These are phyloP conservation scores for Penicillium pancosmium DNA, from an alignment of 495 filamentous ascomycete genomes.

Conservation along the genomic window DNA sequence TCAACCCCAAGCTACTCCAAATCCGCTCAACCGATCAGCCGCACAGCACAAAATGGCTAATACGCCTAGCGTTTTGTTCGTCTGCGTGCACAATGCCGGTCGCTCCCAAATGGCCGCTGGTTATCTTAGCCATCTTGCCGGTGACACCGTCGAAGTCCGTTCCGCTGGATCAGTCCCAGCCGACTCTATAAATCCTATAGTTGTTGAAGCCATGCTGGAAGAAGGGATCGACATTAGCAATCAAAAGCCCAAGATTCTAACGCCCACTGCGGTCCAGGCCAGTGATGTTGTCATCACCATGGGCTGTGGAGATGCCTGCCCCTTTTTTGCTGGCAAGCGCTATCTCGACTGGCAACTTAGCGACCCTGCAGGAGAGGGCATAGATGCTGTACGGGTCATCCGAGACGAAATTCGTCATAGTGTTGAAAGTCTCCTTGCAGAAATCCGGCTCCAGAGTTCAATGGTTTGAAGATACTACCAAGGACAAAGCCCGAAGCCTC, in stretches of 20 bases:
- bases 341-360: slow-evolving; percentile 35
- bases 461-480: too few species aligned
- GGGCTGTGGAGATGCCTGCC: slow-evolving; percentile 36
- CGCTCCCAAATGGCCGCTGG: slow-evolving; percentile 38
- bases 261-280: slow-evolving; percentile 23
- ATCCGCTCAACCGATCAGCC: slow-evolving; percentile 6
- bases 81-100: slow-evolving; percentile 36
- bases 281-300: slow-evolving; percentile 36
- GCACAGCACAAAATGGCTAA: slow-evolving; percentile 20
- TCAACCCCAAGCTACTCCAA: slow-evolving; percentile 12
- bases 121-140: slow-evolving; percentile 28
- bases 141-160: slow-evolving; percentile 30
- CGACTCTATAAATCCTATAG: slow-evolving; percentile 30
- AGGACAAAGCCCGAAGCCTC: too few species aligned
- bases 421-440: slow-evolving; percentile 23
- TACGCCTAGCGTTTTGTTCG: slow-evolving; percentile 32
- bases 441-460: slow-evolving; percentile 6
- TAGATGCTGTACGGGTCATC: slow-evolving; percentile 26
- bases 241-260: slow-evolving; percentile 32
- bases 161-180: slow-evolving; percentile 31
- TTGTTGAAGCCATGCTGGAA: slow-evolving; percentile 34
- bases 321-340: slow-evolving; percentile 29
- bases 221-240: slow-evolving; percentile 33
- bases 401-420: slow-evolving; percentile 24
- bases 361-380: slow-evolving; percentile 26